Evolutionary conservation across 73 alveolate genomes (phyloP).

Genomic region (Stentor coeruleus): DNA sequence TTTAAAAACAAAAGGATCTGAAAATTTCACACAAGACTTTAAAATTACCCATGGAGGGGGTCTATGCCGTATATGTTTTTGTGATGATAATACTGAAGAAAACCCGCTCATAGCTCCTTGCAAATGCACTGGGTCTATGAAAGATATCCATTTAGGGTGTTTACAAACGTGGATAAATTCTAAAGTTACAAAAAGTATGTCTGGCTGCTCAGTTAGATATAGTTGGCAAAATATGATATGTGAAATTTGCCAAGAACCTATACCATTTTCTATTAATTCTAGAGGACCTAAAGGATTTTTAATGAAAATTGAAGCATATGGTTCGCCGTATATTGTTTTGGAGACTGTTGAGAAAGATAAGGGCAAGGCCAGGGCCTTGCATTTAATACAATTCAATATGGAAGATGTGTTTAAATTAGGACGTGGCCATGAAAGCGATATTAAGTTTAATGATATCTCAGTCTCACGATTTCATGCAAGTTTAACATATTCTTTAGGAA

Average conservation of each 20-base stretch:
- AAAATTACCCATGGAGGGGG: slow-evolving; percentile 26
- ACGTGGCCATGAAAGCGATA: slow-evolving; percentile 57
- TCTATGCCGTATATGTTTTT: slow-evolving; percentile 38
- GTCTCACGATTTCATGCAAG: slow-evolving; percentile 71
- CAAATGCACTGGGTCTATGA: slow-evolving; percentile 66
- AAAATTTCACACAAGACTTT: no score
- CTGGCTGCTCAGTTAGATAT: slow-evolving; percentile 32
- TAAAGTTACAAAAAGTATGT: slow-evolving; percentile 43
- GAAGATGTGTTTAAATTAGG: slow-evolving; percentile 46
- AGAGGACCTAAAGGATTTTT: no score
- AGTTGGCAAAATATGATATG: no score
- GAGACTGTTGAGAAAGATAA: no score
- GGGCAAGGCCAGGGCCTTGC: no score
- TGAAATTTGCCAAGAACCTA: no score
- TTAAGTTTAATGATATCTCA: slow-evolving; percentile 60
- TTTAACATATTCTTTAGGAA: slow-evolving; percentile 37
- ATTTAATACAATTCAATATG: no score
- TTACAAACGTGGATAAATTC: slow-evolving; percentile 56
- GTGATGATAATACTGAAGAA: slow-evolving; percentile 58
- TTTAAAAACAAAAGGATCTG: no score
- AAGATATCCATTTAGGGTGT: slow-evolving; percentile 64
- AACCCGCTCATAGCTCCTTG: slow-evolving; percentile 71
- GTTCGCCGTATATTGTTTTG: no score
- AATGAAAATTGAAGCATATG: no score
- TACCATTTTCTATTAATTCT: no score